Percentiles rank a stretch among this genome's conserved stretches.
phyloP scores from a whole-genome alignment of 768 basidiomycete genomes.

The Candolleomyces eurysporus region DNA sequence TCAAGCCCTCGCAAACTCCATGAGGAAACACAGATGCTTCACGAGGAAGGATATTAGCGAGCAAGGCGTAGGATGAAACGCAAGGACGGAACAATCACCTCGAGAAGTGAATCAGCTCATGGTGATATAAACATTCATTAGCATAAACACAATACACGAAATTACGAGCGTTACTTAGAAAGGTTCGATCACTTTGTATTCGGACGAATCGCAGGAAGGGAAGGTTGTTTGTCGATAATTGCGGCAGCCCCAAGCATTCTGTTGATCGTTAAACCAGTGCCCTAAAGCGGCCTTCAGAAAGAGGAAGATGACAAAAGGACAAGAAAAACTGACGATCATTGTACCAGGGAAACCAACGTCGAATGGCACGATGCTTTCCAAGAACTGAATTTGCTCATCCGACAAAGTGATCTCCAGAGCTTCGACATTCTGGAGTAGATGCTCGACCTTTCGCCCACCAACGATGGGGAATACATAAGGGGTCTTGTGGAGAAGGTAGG shows the following conservation, averaged over 20 bases:
- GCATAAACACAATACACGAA: no score
- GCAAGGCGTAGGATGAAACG: no score
- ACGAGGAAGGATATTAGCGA: no score
- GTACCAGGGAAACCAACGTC: conserved; percentile 41
- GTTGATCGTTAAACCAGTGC: not conserved
- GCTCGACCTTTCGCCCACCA: conserved; percentile 49
- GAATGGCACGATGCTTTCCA: conserved; percentile 42
- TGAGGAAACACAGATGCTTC: no score
- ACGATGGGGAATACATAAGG: conserved; percentile 52
- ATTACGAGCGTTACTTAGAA: no score
- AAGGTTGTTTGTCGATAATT: not conserved
- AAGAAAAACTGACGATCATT: conserved; percentile 24
- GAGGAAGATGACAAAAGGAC: not conserved
- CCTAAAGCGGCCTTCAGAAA: not conserved
- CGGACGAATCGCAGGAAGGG: not conserved
- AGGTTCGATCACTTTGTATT: no score
- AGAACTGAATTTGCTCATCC: conserved; percentile 38
- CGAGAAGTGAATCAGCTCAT: no score
- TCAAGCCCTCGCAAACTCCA: no score
- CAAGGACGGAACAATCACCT: no score
- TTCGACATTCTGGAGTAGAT: conserved; percentile 49
- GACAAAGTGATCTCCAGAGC: conserved; percentile 42
- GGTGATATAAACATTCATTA: no score
- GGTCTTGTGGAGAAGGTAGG: conserved; percentile 53
- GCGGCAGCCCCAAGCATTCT: not conserved